These are phyloP conservation scores for Salvia hispanica DNA, from an alignment of 257 asterid species.

Conservation along the genomic window DNA sequence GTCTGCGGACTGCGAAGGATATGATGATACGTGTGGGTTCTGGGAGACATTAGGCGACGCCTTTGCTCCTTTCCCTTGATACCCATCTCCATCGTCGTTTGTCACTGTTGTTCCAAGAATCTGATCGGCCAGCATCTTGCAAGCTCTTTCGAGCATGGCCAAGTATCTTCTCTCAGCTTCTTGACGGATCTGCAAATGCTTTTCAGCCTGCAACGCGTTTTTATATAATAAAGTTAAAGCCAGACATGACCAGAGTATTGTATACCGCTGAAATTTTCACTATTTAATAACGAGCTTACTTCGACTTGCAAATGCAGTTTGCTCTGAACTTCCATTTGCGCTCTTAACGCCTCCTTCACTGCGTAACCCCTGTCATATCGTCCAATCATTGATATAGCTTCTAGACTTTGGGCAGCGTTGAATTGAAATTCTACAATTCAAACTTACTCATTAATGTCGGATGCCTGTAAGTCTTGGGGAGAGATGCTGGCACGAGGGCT, in stretches of 20 bases:
- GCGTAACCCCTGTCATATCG: conserved; percentile 69
- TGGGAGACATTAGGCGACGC: conserved; percentile 30
- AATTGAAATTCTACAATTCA: conserved; percentile 6
- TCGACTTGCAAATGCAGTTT: conserved; percentile 89
- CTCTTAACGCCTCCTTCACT: conserved; percentile 91
- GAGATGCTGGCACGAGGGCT: conserved; percentile 57
- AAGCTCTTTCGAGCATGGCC: conserved; percentile 76
- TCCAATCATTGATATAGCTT: conserved; percentile 27
- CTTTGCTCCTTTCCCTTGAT: conserved; percentile 41
- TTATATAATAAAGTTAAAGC: conserved; percentile 26
- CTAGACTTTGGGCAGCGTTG: neutral
- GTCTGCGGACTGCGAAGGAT: conserved; percentile 47
- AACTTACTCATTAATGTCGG: conserved; percentile 77
- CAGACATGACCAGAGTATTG: neutral
- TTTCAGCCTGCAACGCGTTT: conserved; percentile 54
- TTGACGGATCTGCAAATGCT: conserved; percentile 78
- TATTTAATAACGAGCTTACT: conserved; percentile 46
- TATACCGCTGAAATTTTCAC: neutral
- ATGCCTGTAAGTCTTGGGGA: conserved; percentile 61
- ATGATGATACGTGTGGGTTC: conserved; percentile 30
- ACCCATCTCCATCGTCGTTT: conserved; percentile 43
- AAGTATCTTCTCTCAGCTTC: conserved; percentile 73
- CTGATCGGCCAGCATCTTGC: conserved; percentile 80
- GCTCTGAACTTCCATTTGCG: conserved; percentile 94
- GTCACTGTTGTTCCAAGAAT: conserved; percentile 55